Evolutionary conservation across 202 grass and related monocot species (phyloP).

Genomic region (Schoenoplectus tabernaemontani): DNA sequence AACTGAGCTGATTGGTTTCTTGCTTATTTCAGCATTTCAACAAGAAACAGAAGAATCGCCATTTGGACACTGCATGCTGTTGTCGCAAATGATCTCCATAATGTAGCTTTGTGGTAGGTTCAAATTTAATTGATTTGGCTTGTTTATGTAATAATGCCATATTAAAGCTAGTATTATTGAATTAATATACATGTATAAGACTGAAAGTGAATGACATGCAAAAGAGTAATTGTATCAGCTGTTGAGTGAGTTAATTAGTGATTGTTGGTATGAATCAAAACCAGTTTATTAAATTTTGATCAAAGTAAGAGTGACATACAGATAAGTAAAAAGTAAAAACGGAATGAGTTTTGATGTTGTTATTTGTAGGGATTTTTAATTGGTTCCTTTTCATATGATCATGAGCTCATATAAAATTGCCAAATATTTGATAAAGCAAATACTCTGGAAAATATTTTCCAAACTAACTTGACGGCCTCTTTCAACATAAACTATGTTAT

Average conservation of each 20-base stretch:
- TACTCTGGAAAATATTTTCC: background rate
- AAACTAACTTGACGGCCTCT: background rate
- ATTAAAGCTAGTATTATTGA: background rate
- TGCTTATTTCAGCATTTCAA: slow-evolving; percentile 49
- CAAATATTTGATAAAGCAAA: background rate
- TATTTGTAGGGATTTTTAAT: slow-evolving; percentile 14
- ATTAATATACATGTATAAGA: background rate
- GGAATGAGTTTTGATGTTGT: background rate
- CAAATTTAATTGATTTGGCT: slow-evolving; percentile 8
- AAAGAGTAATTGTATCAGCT: background rate
- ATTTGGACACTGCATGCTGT: slow-evolving; percentile 70
- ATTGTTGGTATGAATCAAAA: background rate
- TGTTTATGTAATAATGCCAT: background rate
- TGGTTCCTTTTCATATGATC: slow-evolving; percentile 9
- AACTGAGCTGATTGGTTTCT: slow-evolving; percentile 7
- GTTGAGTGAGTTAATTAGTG: background rate
- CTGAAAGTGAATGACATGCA: background rate
- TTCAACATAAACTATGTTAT: background rate
- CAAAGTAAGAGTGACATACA: background rate
- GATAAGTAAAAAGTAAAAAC: background rate
- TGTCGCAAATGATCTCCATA: slow-evolving; percentile 88
- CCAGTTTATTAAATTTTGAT: background rate
- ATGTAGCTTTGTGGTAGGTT: slow-evolving; percentile 93
- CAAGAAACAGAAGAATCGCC: slow-evolving; percentile 60
- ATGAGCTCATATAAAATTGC: background rate